Evolutionary conservation across 352 stramenopile genomes (phyloP), one percentile per base, ranked within the genome.

Genomic region (Lagenidium sp.): DNA sequence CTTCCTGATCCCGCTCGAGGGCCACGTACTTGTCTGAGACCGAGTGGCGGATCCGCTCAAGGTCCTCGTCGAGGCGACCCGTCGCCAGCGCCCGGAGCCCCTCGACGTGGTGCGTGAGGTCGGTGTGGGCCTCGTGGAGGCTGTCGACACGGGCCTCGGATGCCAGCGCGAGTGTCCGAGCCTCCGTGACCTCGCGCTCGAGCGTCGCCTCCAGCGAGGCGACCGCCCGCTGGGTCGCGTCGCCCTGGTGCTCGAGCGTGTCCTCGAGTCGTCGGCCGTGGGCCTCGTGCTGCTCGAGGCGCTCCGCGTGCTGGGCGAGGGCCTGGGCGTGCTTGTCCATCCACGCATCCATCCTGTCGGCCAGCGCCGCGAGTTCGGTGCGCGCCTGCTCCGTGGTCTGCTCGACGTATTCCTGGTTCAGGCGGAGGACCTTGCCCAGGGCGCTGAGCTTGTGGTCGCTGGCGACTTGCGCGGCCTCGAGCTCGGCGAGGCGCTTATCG

Each of bases 381-480:
- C 63, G 52, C 23, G 46, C 36, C 41, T 86, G 71, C 31, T 73
- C 65, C 4, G 44, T 40, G 1, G 42, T 75, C 24, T 86, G 74
- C 34, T 84, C 77, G 15, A 80, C 56, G 52, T 79, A 80, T 42
- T 89, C 70, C 31, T 89, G 77, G 37, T 84, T 81, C 31, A 86
- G 57, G 0, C 69, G 63, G 22, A 83, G 64, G 7, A 89, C 65
- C 31, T 83, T 86, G 19, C 73, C 76, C 20, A 89, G 63, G 25
- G 73, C 76, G n/a, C 52, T 58, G 20, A 84, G 34, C 51, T 81
- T 83, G 47, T 81, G 59, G 18, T 85, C 71, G 22, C 53, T 69
- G 7, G 46, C 50, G 6, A 44, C 23, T 31, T 82, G 68, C 21
- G 60, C 29, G 18, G 54, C 57, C 41, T 86, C 73, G 23, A 89